A percentile compares a stretch with the other conserved stretches of the same genome.
phyloP scores from a whole-genome alignment of 2,329 filamentous ascomycete species.

The Remersonia thermophila region DNA sequence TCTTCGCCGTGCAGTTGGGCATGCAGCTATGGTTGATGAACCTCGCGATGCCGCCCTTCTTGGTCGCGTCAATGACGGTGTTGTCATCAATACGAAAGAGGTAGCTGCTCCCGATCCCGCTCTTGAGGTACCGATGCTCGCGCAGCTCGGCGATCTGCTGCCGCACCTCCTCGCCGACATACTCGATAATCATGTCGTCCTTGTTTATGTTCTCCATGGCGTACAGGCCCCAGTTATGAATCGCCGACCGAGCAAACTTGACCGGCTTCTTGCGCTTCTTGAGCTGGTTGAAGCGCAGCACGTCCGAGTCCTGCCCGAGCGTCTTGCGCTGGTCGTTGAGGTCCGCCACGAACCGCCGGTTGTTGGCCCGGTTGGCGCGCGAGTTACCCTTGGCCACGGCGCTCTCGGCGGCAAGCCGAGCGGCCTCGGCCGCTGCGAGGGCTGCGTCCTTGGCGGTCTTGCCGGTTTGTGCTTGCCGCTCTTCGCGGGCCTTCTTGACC shows the following conservation, averaged over 20 bases:
- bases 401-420: slow-evolving; percentile 66
- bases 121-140: slow-evolving; percentile 84
- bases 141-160: slow-evolving; percentile 96
- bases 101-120: slow-evolving; percentile 93
- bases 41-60: slow-evolving; percentile 92
- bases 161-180: slow-evolving; percentile 92
- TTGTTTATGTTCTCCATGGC: slow-evolving; percentile 94
- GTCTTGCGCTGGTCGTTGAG: slow-evolving; percentile 91
- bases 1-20: slow-evolving; percentile 97
- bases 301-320: slow-evolving; percentile 71
- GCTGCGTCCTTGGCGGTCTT: slow-evolving; percentile 54
- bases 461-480: slow-evolving; percentile 62
- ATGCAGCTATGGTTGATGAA: slow-evolving; percentile 99
- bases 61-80: slow-evolving; percentile 94
- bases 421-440: slow-evolving; percentile 53
- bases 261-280: slow-evolving; percentile 99
- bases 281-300: slow-evolving; percentile 94
- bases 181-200: slow-evolving; percentile 99
- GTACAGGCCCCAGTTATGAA: slow-evolving; percentile 97
- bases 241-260: slow-evolving; percentile 92
- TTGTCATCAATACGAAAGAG: slow-evolving; percentile 97
- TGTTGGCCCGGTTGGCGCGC: slow-evolving; percentile 86
- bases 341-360: slow-evolving; percentile 85
- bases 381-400: slow-evolving; percentile 79
- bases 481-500: slow-evolving; percentile 80